phyloP scores from a whole-genome alignment of 2,329 filamentous ascomycete genomes.

The Conoideocrella luteorostrata region DNA sequence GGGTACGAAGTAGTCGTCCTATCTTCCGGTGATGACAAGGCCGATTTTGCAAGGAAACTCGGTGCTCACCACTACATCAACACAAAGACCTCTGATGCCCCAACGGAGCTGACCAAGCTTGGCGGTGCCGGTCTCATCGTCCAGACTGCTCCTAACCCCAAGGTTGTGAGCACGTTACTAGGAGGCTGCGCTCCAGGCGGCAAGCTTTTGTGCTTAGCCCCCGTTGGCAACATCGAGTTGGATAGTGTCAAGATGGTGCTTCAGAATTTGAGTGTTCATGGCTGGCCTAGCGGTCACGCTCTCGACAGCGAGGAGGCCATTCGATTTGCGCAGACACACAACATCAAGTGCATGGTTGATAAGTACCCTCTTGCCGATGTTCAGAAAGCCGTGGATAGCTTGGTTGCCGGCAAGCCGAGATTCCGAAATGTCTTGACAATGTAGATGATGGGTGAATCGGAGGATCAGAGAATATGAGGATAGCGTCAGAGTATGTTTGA shows the following conservation, averaged over 20 bases:
- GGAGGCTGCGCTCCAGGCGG: constrained; percentile 47
- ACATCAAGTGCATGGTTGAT: constrained; percentile 59
- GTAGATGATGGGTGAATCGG: too few species aligned
- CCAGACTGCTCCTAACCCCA: constrained; percentile 55
- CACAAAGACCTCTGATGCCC: constrained; percentile 43
- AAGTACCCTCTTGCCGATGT: constrained; percentile 52
- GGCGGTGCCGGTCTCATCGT: constrained; percentile 58
- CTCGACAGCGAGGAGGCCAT: constrained; percentile 61
- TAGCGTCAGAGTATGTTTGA: too few species aligned
- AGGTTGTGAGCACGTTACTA: constrained; percentile 46
- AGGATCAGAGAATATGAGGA: too few species aligned
- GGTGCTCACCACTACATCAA: constrained; percentile 42
- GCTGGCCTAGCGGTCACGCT: constrained; percentile 57
- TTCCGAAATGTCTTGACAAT: constrained; percentile 40
- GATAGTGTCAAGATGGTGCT: constrained; percentile 34
- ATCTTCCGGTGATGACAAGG: constrained; percentile 59
- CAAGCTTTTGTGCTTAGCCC: constrained; percentile 54
- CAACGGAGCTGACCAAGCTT: constrained; percentile 39
- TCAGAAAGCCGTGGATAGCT: constrained; percentile 36
- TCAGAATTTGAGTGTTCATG: constrained; percentile 54
- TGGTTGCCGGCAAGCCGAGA: constrained; percentile 34
- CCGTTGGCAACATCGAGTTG: constrained; percentile 38
- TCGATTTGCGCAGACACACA: constrained; percentile 54
- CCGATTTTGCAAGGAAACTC: constrained; percentile 52
- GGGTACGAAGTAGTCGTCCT: constrained; percentile 67